Evolutionary conservation across 805 yeast species (phyloP), one percentile per base, ranked within the genome.

Genomic region (Grigorovia humatica): DNA sequence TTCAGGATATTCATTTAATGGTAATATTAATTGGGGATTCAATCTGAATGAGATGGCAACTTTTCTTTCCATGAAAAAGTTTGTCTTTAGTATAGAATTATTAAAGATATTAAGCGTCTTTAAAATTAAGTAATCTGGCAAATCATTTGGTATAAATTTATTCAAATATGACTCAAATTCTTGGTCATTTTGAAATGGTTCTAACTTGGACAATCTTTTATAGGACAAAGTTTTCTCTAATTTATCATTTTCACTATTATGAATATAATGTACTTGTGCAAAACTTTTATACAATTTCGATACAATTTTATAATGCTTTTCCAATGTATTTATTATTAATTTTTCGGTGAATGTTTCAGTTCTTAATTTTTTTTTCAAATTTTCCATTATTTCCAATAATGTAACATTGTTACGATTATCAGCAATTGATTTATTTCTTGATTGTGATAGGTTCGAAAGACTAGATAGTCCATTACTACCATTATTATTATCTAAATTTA

Each of bases 11-110:
- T 91, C 99, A 32, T 81, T 70, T 51, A 68, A 68, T 46, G 98
- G 96, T 69, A 91, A 77, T 40, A 68, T 66, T 72, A 90, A 85
- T 17, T 81, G 71, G 40, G 99, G 96, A 63, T 88, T 78, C 63
- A 93, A 77, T 70, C 97, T 81, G 76, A 91, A 91, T 3, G 96
- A 87, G 54, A 91, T 76, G 18, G 99, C 99, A 48, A 91, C 95
- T 74, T 91, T 91, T 51, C 97, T 85, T 19, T 96, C 87, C 43
- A 88, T 80, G 72, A 87, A 91, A 70, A 91, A 93, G 71, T 91
- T 91, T 20, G 99, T 91, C 75, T 91, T 90, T 68, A 91, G 77
- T 51, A 91, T 81, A 30, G 91, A 79, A 69, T 85, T 79, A 76
- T 93, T 91, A 76, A 91, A 93, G 48, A 81, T 74, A 69, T 82